Percentiles rank a stretch among this genome's conserved stretches.
Evolutionary conservation across 352 stramenopile species (phyloP).

Genomic region (Halophytophthora polymorphica): DNA sequence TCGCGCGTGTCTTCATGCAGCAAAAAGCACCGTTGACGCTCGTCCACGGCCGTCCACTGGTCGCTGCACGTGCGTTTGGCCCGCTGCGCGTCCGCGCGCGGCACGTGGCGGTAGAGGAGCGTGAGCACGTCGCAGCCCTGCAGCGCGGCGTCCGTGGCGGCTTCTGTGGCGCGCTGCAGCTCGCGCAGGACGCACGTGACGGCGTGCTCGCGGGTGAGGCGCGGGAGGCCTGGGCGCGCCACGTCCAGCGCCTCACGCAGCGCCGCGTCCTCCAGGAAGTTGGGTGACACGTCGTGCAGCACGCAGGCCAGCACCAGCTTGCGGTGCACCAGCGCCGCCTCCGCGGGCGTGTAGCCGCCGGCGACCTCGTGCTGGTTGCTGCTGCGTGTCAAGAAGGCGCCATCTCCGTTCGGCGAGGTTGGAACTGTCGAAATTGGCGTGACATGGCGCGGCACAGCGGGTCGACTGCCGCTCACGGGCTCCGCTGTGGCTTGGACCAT

Average conservation of each 20-base stretch:
- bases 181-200: conserved; percentile 20
- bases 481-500: too few relatives aligned
- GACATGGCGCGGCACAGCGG: background rate
- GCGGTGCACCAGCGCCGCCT: conserved; percentile 24
- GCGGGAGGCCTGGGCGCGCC: conserved; percentile 23
- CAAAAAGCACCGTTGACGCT: conserved; percentile 18
- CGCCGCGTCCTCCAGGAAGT: conserved; percentile 37
- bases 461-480: too few relatives aligned
- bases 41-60: conserved; percentile 21
- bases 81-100: background rate
- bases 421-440: background rate
- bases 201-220: conserved; percentile 11
- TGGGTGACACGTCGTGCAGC: conserved; percentile 27
- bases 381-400: background rate
- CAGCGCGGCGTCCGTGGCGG: conserved; percentile 11
- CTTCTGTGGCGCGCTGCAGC: conserved; percentile 11
- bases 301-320: conserved; percentile 45
- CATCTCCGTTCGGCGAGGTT: background rate
- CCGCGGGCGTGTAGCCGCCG: conserved; percentile 1
- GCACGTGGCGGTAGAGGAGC: conserved; percentile 21
- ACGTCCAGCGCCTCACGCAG: conserved; percentile 30
- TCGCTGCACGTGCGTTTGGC: conserved; percentile 3
- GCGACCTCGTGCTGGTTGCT: background rate
- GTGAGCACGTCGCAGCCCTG: conserved; percentile 20
- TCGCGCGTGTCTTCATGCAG: conserved; percentile 14